Conservation (phyloP, 176 grass and related monocot genomes). For the Saccharum officinarum region DNA sequence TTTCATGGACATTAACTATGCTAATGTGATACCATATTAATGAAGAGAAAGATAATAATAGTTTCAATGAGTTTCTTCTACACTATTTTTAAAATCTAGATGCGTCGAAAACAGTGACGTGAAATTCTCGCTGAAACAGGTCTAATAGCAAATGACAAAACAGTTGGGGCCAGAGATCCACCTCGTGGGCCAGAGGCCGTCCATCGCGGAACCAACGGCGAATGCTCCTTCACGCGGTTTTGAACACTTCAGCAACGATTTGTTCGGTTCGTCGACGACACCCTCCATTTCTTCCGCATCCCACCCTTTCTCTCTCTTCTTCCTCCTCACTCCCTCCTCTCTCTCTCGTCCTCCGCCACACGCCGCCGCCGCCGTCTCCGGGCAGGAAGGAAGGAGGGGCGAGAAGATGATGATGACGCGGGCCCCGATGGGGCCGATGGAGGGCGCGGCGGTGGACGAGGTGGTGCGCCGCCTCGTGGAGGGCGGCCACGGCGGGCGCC, state of each 20-base stretch:
- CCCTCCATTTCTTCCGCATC: neutral
- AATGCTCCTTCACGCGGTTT: constrained; percentile 53
- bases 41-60: too few relatives aligned
- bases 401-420: constrained; percentile 83
- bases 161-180: neutral
- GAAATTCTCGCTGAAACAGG: too few relatives aligned
- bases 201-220: constrained; percentile 17
- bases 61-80: too few relatives aligned
- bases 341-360: neutral
- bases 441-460: constrained; percentile 70
- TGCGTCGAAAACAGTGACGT: too few relatives aligned
- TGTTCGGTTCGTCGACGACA: constrained; percentile 24
- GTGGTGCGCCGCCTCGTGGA: constrained; percentile 64
- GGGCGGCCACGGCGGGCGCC: constrained; percentile 58
- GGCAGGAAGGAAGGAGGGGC: neutral
- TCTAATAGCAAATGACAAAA: neutral
- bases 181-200: neutral
- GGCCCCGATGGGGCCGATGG: constrained; percentile 69
- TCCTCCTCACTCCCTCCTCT: neutral
- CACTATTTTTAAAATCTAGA: too few relatives aligned
- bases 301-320: neutral
- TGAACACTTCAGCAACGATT: constrained; percentile 41
- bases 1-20: too few relatives aligned
- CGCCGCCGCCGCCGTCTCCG: neutral
- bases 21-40: too few relatives aligned